phyloP scores from a whole-genome alignment of 768 basidiomycete species.

The Xerocomellus intermedius region DNA sequence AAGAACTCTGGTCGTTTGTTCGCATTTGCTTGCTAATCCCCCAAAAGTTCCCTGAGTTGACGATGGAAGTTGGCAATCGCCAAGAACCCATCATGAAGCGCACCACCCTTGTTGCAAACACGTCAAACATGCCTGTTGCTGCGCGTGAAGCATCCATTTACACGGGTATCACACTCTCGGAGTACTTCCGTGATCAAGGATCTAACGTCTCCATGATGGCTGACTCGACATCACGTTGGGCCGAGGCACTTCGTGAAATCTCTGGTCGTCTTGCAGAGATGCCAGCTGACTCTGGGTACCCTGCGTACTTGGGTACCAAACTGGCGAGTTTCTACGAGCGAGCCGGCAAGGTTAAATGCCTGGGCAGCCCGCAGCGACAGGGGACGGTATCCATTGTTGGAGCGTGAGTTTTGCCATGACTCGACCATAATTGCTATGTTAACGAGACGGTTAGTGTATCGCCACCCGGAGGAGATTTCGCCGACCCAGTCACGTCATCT shows the following conservation, averaged over 20 bases:
- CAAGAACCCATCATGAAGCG: conserved; percentile 99
- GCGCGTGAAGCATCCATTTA: conserved; percentile 99
- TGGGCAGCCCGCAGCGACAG: conserved; percentile 83
- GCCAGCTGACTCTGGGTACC: conserved; percentile 99
- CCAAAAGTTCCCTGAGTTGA: conserved; percentile 78
- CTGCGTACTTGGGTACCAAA: conserved; percentile 94
- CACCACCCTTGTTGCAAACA: conserved; percentile 97
- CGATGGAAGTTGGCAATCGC: conserved; percentile 87
- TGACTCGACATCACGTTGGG: conserved; percentile 98
- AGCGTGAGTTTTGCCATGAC: conserved; percentile 65
- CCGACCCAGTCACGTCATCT: conserved; percentile 96
- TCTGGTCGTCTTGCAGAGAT: conserved; percentile 99
- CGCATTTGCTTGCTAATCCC: conserved; percentile 12
- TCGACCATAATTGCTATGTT: conserved; percentile 4
- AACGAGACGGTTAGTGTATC: conserved; percentile 64
- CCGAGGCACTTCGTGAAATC: conserved; percentile 98
- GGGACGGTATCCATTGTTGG: conserved; percentile 99
- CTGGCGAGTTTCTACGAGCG: conserved; percentile 98
- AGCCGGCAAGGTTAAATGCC: conserved; percentile 90
- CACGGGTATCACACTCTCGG: conserved; percentile 97
- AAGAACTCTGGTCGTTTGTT: conserved; percentile 14
- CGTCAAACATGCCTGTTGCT: conserved; percentile 99
- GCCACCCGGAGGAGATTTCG: conserved; percentile 98
- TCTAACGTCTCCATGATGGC: conserved; percentile 99
- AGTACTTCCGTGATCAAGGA: conserved; percentile 99